Percentiles rank a stretch among this genome's conserved stretches.
These are phyloP conservation scores for Citrus sinensis DNA, from an alignment of 345 rosid species.

Conservation along the genomic window DNA sequence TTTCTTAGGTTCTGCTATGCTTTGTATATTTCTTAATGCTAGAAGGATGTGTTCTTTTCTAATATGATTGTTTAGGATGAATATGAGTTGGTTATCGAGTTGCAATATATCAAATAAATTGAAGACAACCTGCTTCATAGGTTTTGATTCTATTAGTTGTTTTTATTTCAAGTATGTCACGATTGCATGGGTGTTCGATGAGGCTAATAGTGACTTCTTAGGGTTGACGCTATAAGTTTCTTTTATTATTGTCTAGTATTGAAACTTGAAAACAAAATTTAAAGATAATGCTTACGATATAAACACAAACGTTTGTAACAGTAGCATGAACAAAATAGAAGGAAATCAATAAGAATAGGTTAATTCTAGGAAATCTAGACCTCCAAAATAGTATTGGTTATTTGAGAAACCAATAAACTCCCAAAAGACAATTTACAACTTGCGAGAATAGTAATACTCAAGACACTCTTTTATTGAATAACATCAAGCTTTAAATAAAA, in stretches of 20 bases:
- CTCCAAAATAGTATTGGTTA: too few relatives aligned
- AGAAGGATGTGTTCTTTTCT: not conserved
- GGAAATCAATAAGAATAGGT: too few relatives aligned
- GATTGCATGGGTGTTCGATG: not conserved
- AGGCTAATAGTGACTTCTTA: not conserved
- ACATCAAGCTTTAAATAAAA: too few relatives aligned
- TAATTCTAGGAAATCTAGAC: too few relatives aligned
- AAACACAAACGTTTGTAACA: too few relatives aligned
- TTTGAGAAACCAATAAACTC: too few relatives aligned
- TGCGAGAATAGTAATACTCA: too few relatives aligned
- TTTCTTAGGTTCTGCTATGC: not conserved
- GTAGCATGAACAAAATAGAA: too few relatives aligned
- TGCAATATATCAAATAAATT: not conserved
- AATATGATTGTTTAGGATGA: not conserved
- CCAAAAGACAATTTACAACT: too few relatives aligned
- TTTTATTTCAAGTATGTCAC: not conserved
- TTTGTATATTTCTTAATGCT: not conserved
- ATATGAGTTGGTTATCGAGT: not conserved
- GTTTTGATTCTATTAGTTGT: not conserved
- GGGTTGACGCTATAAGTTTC: not conserved
- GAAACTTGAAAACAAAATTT: not conserved
- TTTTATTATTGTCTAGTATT: not conserved
- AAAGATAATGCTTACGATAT: not conserved
- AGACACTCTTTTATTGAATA: too few relatives aligned
- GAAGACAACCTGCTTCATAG: not conserved